Base-by-base conservation (phyloP, 78 protist genomes). In the Creolimax fragrantissima region DNA sequence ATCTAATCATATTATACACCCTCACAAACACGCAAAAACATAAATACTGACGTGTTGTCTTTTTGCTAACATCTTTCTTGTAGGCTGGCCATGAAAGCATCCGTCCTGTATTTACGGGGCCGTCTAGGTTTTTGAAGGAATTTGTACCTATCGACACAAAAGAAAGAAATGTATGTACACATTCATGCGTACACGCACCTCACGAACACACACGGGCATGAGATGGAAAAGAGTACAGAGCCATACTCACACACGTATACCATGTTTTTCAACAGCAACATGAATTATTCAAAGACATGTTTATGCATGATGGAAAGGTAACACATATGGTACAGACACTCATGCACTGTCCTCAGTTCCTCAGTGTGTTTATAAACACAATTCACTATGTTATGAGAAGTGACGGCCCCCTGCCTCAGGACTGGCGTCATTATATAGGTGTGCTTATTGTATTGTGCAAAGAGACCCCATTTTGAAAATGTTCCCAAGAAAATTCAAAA, bases 401-500 rank as follows among this genome's bases (percentile, higher is more conserved):
- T 1, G 86, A 83, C 7, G 86, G 86, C 7, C 86, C 86, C 7
- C 86, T 83, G 86, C 86, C 86, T 41, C 86, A 35, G 86, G 86
- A 83, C 7, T 83, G 86, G 86, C 7, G 86, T 36, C 42, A 6
- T 35, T 83, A 83, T 41, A 24, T 83, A 24, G 86, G 42, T 24
- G 1, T 58, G 74, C 11, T 58, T 11, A 17, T 58, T n/a, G n/a
- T n/a, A n/a, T n/a, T n/a, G n/a, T n/a, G n/a, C n/a, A n/a, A n/a
- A n/a, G n/a, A n/a, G n/a, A n/a, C n/a, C n/a, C n/a, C n/a, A n/a
- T n/a, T n/a, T n/a, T n/a, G n/a, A n/a, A n/a, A n/a, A n/a, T n/a
- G n/a, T n/a, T n/a, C n/a, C n/a, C n/a, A n/a, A n/a, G n/a, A n/a
- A 58, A 17, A 17, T 17, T 58, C 74, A 58, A 58, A 58, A 58